Base-by-base conservation (phyloP, 768 basidiomycete species). In the Kwoniella dendrophila region DNA sequence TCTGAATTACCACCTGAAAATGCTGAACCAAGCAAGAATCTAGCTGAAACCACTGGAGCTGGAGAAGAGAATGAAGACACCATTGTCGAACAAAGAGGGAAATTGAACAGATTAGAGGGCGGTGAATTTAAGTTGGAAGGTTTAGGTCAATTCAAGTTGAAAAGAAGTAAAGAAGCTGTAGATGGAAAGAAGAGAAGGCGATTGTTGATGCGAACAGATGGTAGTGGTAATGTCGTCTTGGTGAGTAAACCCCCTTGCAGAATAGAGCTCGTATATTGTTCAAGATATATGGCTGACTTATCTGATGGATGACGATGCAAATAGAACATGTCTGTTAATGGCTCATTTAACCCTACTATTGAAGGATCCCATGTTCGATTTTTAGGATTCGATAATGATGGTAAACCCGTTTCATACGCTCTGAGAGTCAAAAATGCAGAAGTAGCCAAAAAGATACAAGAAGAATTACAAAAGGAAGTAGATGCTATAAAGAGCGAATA, bases 401-500 rank as follows among this genome's bases (percentile, higher is more conserved):
- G 74, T 11, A 68, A 71, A 34, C 64, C 71, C 10, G 62, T 63
- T 16, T 29, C 51, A 3, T 75, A 70, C 41, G 45, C 62, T 6
- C 34, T 75, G 30, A n/a, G 51, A 36, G 70, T 73, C 4, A 75
- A 73, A 57, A 73, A 64, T 33, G 51, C 67, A 1, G 53, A 66
- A 1, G 44, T 55, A 26, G 71, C 74, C 0, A 38, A 29, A 34
- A 62, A 67, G 16, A 24, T 75, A 57, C 64, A 61, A 20, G 62
- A 72, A 1, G 69, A 82, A 43, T 80, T 82, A 65, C 83, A 82
- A 43, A 79, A 80, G 50, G 79, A 81, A 10, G 81, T 90, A 14
- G 81, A 83, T 30, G 62, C 44, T 36, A 57, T 63, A 36, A 63
- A 63, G 36, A n/a, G 29, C 5, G 59, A 60, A 26, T 51, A 43